These are phyloP conservation scores for Albizia julibrissin DNA, from an alignment of 306 rosid species.

Conservation along the genomic window DNA sequence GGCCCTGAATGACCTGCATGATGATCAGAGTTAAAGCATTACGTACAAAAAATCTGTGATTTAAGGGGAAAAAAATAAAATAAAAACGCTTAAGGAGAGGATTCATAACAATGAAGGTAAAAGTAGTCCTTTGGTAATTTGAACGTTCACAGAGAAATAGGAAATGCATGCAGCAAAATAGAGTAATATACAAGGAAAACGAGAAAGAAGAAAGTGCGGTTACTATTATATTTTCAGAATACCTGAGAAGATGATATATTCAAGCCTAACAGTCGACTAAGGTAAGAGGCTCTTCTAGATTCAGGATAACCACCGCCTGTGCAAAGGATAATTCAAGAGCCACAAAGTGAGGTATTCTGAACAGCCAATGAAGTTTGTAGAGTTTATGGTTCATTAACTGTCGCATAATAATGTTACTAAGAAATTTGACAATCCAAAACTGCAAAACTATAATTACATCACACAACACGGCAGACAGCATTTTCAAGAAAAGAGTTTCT, in stretches of 20 bases:
- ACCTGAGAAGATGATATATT: constrained; percentile 78
- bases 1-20: constrained; percentile 88
- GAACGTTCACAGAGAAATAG: background rate
- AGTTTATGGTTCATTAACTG: background rate
- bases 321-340: constrained; percentile 1
- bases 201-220: constrained; percentile 18
- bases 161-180: constrained; percentile 3
- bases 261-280: constrained; percentile 68
- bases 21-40: background rate
- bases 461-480: background rate
- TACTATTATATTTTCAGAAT: constrained; percentile 10
- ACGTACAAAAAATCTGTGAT: constrained; percentile 7
- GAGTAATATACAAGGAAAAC: background rate
- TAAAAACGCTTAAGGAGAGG: background rate
- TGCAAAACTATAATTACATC: background rate
- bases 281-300: constrained; percentile 77
- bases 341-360: background rate
- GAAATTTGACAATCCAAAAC: constrained; percentile 11
- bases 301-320: constrained; percentile 91
- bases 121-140: background rate
- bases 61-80: background rate
- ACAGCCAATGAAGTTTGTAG: background rate
- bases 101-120: constrained; percentile 13
- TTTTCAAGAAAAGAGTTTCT: background rate
- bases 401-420: background rate